Evolutionary conservation across 1,284 basidiomycete species (phyloP), one percentile per base, ranked within the genome.

Genomic region (Phlebopus sp.): DNA sequence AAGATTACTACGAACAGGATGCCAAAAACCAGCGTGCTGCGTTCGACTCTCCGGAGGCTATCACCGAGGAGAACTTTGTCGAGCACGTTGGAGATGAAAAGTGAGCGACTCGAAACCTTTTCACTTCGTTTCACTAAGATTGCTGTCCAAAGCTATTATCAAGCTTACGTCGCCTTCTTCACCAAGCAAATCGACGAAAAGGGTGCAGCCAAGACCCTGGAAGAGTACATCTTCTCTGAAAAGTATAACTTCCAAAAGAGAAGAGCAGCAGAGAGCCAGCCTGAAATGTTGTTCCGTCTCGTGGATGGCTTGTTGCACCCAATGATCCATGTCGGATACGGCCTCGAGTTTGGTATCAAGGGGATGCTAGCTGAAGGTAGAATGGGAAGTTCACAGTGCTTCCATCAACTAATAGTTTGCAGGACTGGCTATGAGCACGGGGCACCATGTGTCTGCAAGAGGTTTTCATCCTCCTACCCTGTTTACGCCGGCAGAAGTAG

Each of bases 121-220:
- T 38, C 7, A 4, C 21, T 18, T 19, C 27, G 7, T n/a, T 29
- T 31, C 21, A 23, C 6, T 6, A 23, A 23, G 8, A 23, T 37
- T 13, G 5, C 11, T 0, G 6, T 21, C 21, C 35, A 10, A 40
- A 85, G 83, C 4, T 86, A 72, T 56, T 86, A 81, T 55, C 62
- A 70, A 9, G 74, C 73, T 1, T 88, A 86, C 54, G 54, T 82
- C 21, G 50, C 66, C 7, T 86, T 84, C 64, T 86, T 86, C 66
- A 66, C 66, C 8, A 59, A 70, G 0, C 59, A 70, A 9, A 57
- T 85, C 8, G 58, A 71, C 27, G 63, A 72, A 15, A 69, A 74
- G 15, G 76, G 77, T 3, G 60, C 72, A 1, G 54, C 63, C 2
- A 57, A 63, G 1, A 69, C 72, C 0, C 46, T 87, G 5, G 78